Base-by-base conservation (phyloP, 129 eudicot species). In the Gnaphalium uliginosum region DNA sequence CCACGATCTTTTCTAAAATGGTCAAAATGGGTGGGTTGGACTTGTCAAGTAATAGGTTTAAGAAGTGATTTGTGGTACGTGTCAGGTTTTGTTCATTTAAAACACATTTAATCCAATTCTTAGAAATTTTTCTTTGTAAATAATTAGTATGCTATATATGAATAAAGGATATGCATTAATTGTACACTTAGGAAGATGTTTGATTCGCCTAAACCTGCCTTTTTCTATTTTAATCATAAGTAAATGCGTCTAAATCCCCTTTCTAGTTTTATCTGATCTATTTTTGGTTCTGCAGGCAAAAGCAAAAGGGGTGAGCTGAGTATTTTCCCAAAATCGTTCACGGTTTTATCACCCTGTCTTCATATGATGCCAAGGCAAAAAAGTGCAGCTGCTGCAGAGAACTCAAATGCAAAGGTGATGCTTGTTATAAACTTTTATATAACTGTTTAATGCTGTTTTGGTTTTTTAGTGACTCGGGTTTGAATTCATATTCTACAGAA, bases 311-410 rank as follows among this genome's bases (percentile, higher is more conserved):
- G 98, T 46, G 98, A 94, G 90, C 83, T 94, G 19, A 90, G 96
- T 79, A 84, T 94, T 62, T 94, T 94, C 30, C 96, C 98, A 48
- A 90, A 89, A 53, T 73, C 93, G 30, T 87, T 90, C 78, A 46
- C 66, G 22, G 91, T 89, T 30, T 82, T 94, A 62, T 94, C 98
- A 27, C 92, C 89, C 69, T 90, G 98, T 78, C 96, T 94, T 35
- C 97, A 90, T 83, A 88, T 90, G 97, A 84, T 94, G 93, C 98
- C 98, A 4, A 87, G 93, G 75, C 96, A 86, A 79, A 90, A 89
- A 37, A 60, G 71, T 77, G 89, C 83, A 29, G 78, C 89, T 60
- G 88, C 83, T 41, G 69, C 90, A 10, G 98, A 89, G 2, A 87
- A 68, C 35, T 27, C 88, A 39, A 85, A 72, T 66, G 78, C 51